Evolutionary conservation across 305 asterid species (phyloP), one percentile per base, ranked within the genome.

Genomic region (Withania somnifera): DNA sequence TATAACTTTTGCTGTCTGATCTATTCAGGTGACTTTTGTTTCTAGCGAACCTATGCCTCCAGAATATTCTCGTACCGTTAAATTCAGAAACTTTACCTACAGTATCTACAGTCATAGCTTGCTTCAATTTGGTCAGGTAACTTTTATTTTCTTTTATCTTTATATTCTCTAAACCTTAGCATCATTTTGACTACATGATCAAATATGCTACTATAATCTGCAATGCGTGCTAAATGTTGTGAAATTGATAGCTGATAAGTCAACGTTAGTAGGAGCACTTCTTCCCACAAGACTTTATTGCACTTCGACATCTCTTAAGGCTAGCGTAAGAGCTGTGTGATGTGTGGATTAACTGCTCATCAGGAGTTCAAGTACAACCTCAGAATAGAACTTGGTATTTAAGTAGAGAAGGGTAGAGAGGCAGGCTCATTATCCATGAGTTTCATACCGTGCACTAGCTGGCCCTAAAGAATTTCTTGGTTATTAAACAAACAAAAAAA

Each of bases 51-150:
- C 89, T 71, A 82, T 92, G 88, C 97, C 97, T 78, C 88, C 89
- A 30, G 95, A 91, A 75, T 93, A 88, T 87, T 87, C 93, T 84
- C 91, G 90, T 56, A 85, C 63, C 36, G 82, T 95, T 60, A 90
- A 86, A 81, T 92, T 87, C 73, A 92, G 97, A 83, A 94, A 95
- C 86, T 86, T 84, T 81, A 90, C 93, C 47, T 94, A 94, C 87
- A 90, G 88, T 50, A 90, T 95, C 7, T 95, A 95, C 82, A 94
- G 98, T 88, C 97, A 93, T 91, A 95, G 99, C 92, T 90, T 95
- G 88, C 99, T 95, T 83, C 93, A 95, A 78, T 93, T 88, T 88
- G 98, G 99, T 81, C 99, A 95, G 98, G 98, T 94, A 91, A 77
- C 68, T 61, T 79, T 84, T 50, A 28, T 50, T 15, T 75, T 15